Evolutionary conservation across 257 asterid species (phyloP), one percentile per base, ranked within the genome.

Genomic region (Coffea eugenioides): DNA sequence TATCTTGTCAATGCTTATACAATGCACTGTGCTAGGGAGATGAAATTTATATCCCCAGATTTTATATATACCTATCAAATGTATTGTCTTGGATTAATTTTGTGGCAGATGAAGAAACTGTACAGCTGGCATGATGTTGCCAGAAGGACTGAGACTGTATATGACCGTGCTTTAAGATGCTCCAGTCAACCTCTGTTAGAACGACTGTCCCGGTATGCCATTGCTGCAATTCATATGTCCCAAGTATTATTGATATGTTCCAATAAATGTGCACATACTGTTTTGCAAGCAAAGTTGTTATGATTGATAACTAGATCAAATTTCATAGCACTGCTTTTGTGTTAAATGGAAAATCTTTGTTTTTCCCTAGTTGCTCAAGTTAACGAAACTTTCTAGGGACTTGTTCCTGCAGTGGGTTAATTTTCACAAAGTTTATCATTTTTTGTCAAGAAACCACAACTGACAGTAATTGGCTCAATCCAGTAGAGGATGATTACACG

Each of bases 61-160:
- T 49, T 74, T 25, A 3, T 8, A 21, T 71, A 48, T 45, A 46
- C 46, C 27, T 56, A 45, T 62, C 41, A 43, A 36, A 48, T 39
- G 51, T 57, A 77, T 75, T 49, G 45, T 48, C 45, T 78, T 73
- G 34, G 1, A 31, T 31, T 57, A 48, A 49, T 61, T 34, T 75
- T 81, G 82, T 78, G 71, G 75, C 95, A 96, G 99, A 87, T 96
- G 90, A 94, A 94, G 89, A 82, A 90, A 80, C 95, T 96, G 54
- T 94, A 94, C 81, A 96, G 98, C 79, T 96, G 99, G 99, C 97
- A 88, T 81, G 98, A 94, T 80, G 98, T 96, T 76, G 97, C 98
- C 78, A 89, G 83, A 79, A 90, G 99, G 88, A 96, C 98, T 8
- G 94, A 91, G 88, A 91, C 90, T 80, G 99, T 96, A 59, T 96